phyloP scores from a whole-genome alignment of 106 monocot species.

The Hemerocallis citrina region DNA sequence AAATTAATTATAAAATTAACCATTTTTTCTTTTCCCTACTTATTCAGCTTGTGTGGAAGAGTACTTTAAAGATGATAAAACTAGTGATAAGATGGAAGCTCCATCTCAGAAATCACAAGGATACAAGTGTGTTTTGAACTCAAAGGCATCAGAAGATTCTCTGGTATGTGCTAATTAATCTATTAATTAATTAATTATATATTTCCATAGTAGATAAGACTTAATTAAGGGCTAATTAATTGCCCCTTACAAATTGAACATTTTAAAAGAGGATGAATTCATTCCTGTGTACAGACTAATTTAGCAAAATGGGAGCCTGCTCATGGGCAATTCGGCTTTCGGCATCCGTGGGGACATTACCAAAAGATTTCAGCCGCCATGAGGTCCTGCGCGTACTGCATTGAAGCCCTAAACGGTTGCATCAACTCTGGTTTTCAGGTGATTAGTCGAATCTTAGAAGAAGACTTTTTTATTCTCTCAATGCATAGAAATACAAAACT shows the following conservation, averaged over 20 bases:
- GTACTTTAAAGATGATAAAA: conserved; percentile 21
- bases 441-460: too few species aligned
- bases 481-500: too few species aligned
- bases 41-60: conserved; percentile 26
- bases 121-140: conserved; percentile 55
- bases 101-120: conserved; percentile 18
- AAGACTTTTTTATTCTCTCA: not conserved
- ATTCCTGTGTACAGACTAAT: conserved; percentile 15
- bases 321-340: conserved; percentile 25
- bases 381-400: conserved; percentile 30
- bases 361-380: conserved; percentile 22
- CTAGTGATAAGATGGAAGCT: not conserved
- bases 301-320: conserved; percentile 39
- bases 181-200: not conserved
- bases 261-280: not conserved
- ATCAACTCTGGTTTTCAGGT: conserved; percentile 25
- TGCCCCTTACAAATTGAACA: not conserved
- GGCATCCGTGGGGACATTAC: conserved; percentile 31
- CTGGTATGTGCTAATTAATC: conserved; percentile 10
- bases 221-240: not conserved
- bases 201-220: not conserved
- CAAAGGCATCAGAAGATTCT: conserved; percentile 55
- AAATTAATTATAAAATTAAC: not conserved
- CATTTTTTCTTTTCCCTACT: not conserved
- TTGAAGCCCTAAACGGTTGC: conserved; percentile 31